phyloP scores from a whole-genome alignment of 208 protist genomes.

The Herpetomonas muscarum region DNA sequence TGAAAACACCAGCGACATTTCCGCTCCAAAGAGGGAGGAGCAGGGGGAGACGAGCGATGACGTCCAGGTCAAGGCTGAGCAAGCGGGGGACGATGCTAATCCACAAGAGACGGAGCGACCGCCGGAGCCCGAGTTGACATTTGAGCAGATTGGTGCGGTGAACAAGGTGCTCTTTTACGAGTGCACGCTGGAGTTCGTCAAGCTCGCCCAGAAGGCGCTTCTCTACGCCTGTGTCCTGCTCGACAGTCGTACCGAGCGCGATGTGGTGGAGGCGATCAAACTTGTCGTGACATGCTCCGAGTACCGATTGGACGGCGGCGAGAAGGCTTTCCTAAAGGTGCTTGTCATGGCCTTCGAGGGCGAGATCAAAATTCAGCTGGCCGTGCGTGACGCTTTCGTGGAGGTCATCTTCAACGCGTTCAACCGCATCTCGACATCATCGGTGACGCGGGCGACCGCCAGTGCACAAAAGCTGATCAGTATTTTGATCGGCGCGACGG shows the following conservation, averaged over 20 bases:
- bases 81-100: not conserved
- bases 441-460: slow-evolving; percentile 47
- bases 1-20: not conserved
- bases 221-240: slow-evolving; percentile 59
- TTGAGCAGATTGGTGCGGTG: slow-evolving; percentile 49
- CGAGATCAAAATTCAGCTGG: slow-evolving; percentile 85
- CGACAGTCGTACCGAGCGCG: slow-evolving; percentile 80
- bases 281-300: slow-evolving; percentile 79
- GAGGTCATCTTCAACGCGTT: slow-evolving; percentile 83
- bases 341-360: slow-evolving; percentile 86
- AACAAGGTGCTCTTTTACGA: slow-evolving; percentile 76
- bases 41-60: not conserved
- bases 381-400: slow-evolving; percentile 83
- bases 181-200: slow-evolving; percentile 63
- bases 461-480: slow-evolving; percentile 79
- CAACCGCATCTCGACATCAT: slow-evolving; percentile 44
- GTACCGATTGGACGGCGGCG: slow-evolving; percentile 64
- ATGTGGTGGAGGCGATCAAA: slow-evolving; percentile 86
- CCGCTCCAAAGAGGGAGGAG: not conserved
- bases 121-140: slow-evolving; percentile 21
- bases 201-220: slow-evolving; percentile 62
- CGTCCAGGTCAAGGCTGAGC: not conserved
- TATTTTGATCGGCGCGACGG: slow-evolving; percentile 55
- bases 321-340: slow-evolving; percentile 67
- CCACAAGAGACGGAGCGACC: not conserved